Evolutionary conservation across 495 filamentous ascomycete genomes (phyloP).

Genomic region (Clohesyomyces aquaticus): DNA sequence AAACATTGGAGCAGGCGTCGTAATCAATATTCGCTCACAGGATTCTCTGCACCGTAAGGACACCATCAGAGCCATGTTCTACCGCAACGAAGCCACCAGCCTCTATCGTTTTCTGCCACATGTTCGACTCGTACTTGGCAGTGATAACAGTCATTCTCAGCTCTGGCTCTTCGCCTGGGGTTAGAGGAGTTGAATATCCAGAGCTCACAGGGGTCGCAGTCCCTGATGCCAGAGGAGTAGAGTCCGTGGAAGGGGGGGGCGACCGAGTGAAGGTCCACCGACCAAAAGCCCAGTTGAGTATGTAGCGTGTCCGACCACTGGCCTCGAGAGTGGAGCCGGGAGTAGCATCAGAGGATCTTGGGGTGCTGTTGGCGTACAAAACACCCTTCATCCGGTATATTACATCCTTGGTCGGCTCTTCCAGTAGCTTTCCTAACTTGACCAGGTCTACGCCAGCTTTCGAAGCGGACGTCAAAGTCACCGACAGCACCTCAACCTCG

Average conservation of each 20-base stretch:
- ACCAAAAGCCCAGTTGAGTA: constrained; percentile 97
- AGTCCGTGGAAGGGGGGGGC: constrained; percentile 43
- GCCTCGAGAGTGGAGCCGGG: constrained; percentile 19
- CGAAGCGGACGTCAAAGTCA: constrained; percentile 59
- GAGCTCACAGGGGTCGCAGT: constrained; percentile 44
- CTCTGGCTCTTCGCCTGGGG: constrained; percentile 48
- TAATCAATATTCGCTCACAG: constrained; percentile 10
- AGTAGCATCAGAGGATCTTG: constrained; percentile 65
- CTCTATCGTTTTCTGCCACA: constrained; percentile 69
- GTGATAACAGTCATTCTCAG: constrained; percentile 83
- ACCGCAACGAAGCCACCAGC: constrained; percentile 29
- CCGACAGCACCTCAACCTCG: constrained; percentile 87
- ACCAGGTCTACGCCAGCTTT: constrained; percentile 60
- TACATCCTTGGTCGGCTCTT: constrained; percentile 79
- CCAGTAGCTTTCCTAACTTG: constrained; percentile 69
- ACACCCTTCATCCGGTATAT: constrained; percentile 95
- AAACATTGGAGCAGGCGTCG: neutral
- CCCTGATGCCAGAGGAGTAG: constrained; percentile 39
- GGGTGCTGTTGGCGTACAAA: constrained; percentile 60
- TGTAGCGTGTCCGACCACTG: constrained; percentile 58
- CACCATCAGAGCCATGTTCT: constrained; percentile 24
- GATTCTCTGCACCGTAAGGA: constrained; percentile 28
- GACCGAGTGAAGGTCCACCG: constrained; percentile 82
- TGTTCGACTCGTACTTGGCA: constrained; percentile 79
- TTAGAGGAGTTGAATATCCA: constrained; percentile 41